phyloP scores from a whole-genome alignment of 2,329 filamentous ascomycete genomes.

The Davidsoniella neocaledoniae region DNA sequence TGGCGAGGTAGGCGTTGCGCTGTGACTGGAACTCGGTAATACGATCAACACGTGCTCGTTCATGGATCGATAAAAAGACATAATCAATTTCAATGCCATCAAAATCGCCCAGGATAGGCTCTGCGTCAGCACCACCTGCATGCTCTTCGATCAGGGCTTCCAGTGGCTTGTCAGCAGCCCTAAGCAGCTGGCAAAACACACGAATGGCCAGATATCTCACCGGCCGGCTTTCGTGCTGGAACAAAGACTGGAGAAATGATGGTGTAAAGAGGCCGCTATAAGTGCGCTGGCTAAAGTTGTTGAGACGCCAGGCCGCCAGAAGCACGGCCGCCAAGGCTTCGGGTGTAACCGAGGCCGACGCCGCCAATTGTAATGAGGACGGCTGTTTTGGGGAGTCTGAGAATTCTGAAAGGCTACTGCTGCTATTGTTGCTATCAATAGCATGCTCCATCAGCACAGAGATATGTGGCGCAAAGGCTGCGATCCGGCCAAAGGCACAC shows the following conservation, averaged over 20 bases:
- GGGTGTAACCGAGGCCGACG: slow-evolving; percentile 14
- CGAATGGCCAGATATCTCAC: slow-evolving; percentile 71
- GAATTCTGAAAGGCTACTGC: background rate
- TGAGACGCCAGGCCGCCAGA: slow-evolving; percentile 58
- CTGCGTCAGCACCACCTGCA: slow-evolving; percentile 41
- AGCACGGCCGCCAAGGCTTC: slow-evolving; percentile 28
- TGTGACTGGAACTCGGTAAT: slow-evolving; percentile 7
- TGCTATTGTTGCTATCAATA: background rate
- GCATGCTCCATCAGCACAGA: slow-evolving; percentile 49
- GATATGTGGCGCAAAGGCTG: slow-evolving; percentile 70
- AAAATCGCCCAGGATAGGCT: slow-evolving; percentile 50
- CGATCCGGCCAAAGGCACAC: slow-evolving; percentile 58
- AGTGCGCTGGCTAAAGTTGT: slow-evolving; percentile 54
- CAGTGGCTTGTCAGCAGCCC: slow-evolving; percentile 62
- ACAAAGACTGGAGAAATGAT: slow-evolving; percentile 49
- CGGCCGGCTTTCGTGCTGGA: slow-evolving; percentile 39
- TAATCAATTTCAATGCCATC: slow-evolving; percentile 67
- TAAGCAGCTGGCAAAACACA: slow-evolving; percentile 62
- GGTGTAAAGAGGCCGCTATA: slow-evolving; percentile 52
- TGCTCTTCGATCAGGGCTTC: slow-evolving; percentile 54
- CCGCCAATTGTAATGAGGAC: slow-evolving; percentile 6
- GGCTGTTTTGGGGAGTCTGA: slow-evolving; percentile 5
- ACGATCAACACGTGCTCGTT: slow-evolving; percentile 34
- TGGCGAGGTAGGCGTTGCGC: slow-evolving; percentile 4
- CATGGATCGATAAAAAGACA: slow-evolving; percentile 47